phyloP scores from a whole-genome alignment of 768 basidiomycete genomes.

The Suillus ampliporus region DNA sequence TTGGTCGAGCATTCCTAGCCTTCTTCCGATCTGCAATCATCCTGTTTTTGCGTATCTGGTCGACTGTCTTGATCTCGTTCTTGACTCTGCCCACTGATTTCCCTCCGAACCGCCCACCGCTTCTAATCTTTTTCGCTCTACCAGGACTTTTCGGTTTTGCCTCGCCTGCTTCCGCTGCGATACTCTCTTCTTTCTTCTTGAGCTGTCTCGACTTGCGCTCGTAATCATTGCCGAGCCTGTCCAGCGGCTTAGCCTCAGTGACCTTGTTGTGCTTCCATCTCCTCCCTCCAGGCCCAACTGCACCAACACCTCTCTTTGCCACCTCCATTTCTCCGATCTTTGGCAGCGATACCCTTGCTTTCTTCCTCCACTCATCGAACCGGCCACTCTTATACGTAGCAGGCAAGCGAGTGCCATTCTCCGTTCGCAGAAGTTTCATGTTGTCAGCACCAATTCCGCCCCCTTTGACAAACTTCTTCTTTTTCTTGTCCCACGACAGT shows the following conservation, averaged over 20 bases:
- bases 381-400: slow-evolving; percentile 92
- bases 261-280: slow-evolving; percentile 78
- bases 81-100: slow-evolving; percentile 71
- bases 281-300: slow-evolving; percentile 48
- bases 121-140: slow-evolving; percentile 40
- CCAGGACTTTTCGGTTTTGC: slow-evolving; percentile 30
- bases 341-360: slow-evolving; percentile 74
- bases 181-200: slow-evolving; percentile 58
- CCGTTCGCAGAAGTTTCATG: slow-evolving; percentile 90
- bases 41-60: slow-evolving; percentile 84
- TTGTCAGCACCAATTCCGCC: slow-evolving; percentile 89
- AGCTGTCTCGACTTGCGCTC: slow-evolving; percentile 72
- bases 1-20: slow-evolving; percentile 83
- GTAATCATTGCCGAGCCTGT: slow-evolving; percentile 73
- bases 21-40: slow-evolving; percentile 66
- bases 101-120: slow-evolving; percentile 54
- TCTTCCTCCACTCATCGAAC: slow-evolving; percentile 94
- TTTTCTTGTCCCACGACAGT: slow-evolving; percentile 93
- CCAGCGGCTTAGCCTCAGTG: slow-evolving; percentile 71
- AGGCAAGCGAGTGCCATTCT: slow-evolving; percentile 89
- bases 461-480: slow-evolving; percentile 91
- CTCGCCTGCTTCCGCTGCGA: slow-evolving; percentile 30
- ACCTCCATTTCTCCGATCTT: slow-evolving; percentile 83
- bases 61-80: slow-evolving; percentile 83
- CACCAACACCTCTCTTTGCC: slow-evolving; percentile 37